Evolutionary conservation across 164 flowering plant species (phyloP), one percentile per base, ranked within the genome.

Genomic region (Dillenia suffruticosa): DNA sequence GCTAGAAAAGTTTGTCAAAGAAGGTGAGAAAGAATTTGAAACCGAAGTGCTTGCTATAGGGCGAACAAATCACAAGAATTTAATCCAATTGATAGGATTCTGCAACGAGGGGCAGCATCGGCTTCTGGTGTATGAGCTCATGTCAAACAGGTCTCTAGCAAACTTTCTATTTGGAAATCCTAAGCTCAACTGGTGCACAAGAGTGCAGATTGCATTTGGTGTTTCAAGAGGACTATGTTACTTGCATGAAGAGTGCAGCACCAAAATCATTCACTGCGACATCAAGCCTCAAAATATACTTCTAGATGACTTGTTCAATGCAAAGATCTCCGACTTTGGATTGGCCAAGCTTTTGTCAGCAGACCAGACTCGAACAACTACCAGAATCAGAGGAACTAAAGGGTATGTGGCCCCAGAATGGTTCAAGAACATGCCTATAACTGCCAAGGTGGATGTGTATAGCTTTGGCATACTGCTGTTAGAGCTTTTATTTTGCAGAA

Each of bases 201-300:
- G 83, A 58, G 54, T 54, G 0, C 70, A 62, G 10, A 70, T 80
- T 22, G 77, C 73, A 9, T 24, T 62, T 12, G 83, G 73, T 11
- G 70, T 47, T 19, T 77, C 80, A 19, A 67, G 72, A 62, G 79
- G 79, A n/a, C 72, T 80, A 3, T 10, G 56, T 16, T 80, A 80
- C 64, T 68, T 77, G 59, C 83, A 77, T 53, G 79, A 76, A 51
- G 80, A 74, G 49, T 79, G 82, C 68, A 62, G 59, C 72, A 71
- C 40, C 32, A 76, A 67, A 56, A 79, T 68, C 65, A 75, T 79
- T 16, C 82, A 79, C 19, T 75, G 82, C n/a, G 77, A 78, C 14
- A 67, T 78, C 16, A 74, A 74, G 70, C 78, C 82, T 15, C 77
- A 73, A 57, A 75, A 75, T 40, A 61, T 79, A 51, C 79, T 76